Evolutionary conservation across 1,139 yeast species (phyloP), one percentile per base, ranked within the genome.

Genomic region (Geotrichum cucujoidarum): DNA sequence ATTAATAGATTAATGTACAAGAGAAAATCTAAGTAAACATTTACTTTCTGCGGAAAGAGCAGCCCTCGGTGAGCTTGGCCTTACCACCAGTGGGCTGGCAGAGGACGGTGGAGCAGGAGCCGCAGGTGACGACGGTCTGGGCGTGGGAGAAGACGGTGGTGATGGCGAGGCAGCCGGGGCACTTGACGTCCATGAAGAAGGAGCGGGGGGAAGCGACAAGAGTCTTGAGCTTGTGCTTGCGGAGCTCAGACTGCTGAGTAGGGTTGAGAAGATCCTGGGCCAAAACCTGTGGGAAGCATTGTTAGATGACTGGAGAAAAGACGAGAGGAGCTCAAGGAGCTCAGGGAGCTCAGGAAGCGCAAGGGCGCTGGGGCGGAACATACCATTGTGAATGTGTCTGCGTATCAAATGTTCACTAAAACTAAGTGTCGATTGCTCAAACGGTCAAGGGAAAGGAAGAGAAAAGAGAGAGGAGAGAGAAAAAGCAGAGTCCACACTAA

Each of bases 71-170:
- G 75, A 92, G 84, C 78, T 87, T 89, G 70, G 97, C 97, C 83
- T 92, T 92, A 81, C 98, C 98, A 81, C 98, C 98, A 62, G 97
- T 88, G 71, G 98, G 98, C 72, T 94, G 86, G 78, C 97, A 90
- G 70, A 92, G 86, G 61, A 92, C 97, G 63, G 96, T 90, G 66
- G 97, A 85, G 77, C 98, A 92, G 60, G 95, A 83, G 70, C 94
- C 97, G 80, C 98, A 92, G 71, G 97, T 86, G 71, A 92, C 98
- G 66, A 97, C 97, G 65, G 97, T 92, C 80, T 92, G 98, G 60
- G 98, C 97, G 77, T 92, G 98, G 63, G 97, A 90, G 85, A 92
- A 92, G 65, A 92, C 97, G 63, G 97, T 92, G 75, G 98, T 90
- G 79, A 92, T 92, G 83, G 84, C 86, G 73, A 92, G 81, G 78